Evolutionary conservation across 2,329 filamentous ascomycete genomes (phyloP), one percentile per base, ranked within the genome.

Genomic region (Penicillium sp.): DNA sequence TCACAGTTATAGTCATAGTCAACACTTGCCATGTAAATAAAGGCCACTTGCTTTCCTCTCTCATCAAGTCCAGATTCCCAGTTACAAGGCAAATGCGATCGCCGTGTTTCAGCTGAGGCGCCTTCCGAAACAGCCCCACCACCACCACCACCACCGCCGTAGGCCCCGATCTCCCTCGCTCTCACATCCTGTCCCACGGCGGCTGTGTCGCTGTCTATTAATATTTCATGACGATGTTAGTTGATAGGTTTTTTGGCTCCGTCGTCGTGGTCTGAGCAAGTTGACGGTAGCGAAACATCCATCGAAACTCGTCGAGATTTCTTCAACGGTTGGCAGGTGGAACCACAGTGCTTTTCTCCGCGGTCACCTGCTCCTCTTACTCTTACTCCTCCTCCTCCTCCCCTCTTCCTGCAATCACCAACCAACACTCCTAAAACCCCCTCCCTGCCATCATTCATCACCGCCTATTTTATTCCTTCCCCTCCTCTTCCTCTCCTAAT

Each of bases 111-210:
- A 67, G 61, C 57, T 51, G 53, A 60, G 59, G 68, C 68, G 68
- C 68, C 60, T 68, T 70, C 68, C 69, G 68, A 70, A 70, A 70
- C 68, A 69, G 62, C 65, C 67, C 68, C 45, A 49, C 45, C 68
- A 66, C 45, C 45, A 49, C 45, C 68, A 66, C 45, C 68, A 66
- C 64, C 65, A 59, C 50, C 56, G 53, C 57, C 38, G 42, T 37
- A 65, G 45, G 49, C 60, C 60, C 67, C 67, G 65, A 68, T 64
- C 68, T 61, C 62, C 47, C 45, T 60, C 68, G 56, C 57, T 47
- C 59, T 47, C 59, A 50, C 40, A 40, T 54, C 38, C 56, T 58
- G 58, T 65, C 63, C 63, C 57, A 62, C 59, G 56, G 61, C 65
- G 61, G 63, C 60, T 70, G 66, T 67, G 61, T 35, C 40, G 54